Conservation (phyloP, 208 protist genomes). For the Crithidia brevicula region DNA sequence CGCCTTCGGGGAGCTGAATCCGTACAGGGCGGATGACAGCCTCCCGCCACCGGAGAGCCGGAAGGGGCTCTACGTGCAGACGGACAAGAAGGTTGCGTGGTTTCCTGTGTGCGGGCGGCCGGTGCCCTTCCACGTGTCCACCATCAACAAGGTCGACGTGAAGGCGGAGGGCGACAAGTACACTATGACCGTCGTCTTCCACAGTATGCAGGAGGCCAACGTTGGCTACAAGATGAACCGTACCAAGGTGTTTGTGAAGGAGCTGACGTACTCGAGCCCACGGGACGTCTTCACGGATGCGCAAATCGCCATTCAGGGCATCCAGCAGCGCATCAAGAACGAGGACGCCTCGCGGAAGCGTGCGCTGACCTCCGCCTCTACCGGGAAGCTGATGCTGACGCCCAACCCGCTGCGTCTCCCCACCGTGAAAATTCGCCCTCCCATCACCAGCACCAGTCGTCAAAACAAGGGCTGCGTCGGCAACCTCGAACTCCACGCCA, state of each 20-base stretch:
- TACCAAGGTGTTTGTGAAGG: slow-evolving; percentile 88
- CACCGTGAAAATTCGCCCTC: slow-evolving; percentile 92
- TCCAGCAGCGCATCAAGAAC: slow-evolving; percentile 79
- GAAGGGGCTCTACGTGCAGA: slow-evolving; percentile 84
- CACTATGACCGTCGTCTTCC: slow-evolving; percentile 91
- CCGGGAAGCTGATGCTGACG: slow-evolving; percentile 49
- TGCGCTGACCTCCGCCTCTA: slow-evolving; percentile 44
- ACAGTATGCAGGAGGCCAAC: slow-evolving; percentile 81
- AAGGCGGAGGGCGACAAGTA: slow-evolving; percentile 77
- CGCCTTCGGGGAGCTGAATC: slow-evolving; percentile 67
- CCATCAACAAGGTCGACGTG: slow-evolving; percentile 95
- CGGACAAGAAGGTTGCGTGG: slow-evolving; percentile 87
- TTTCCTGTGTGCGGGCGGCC: slow-evolving; percentile 93
- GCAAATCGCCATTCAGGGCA: slow-evolving; percentile 65
- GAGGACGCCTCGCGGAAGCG: slow-evolving; percentile 68
- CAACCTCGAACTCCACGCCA: slow-evolving; percentile 94
- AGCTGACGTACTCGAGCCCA: slow-evolving; percentile 75
- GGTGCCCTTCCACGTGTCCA: slow-evolving; percentile 96
- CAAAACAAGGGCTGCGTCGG: slow-evolving; percentile 87
- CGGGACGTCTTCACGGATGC: slow-evolving; percentile 67
- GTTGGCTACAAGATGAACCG: slow-evolving; percentile 83
- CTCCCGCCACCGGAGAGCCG: slow-evolving; percentile 39
- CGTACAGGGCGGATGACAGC: slow-evolving; percentile 39
- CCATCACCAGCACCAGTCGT: slow-evolving; percentile 60
- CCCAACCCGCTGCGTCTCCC: slow-evolving; percentile 67